Conservation (phyloP, 2,329 filamentous ascomycete species). For the Arthrobotrys musiformis region DNA sequence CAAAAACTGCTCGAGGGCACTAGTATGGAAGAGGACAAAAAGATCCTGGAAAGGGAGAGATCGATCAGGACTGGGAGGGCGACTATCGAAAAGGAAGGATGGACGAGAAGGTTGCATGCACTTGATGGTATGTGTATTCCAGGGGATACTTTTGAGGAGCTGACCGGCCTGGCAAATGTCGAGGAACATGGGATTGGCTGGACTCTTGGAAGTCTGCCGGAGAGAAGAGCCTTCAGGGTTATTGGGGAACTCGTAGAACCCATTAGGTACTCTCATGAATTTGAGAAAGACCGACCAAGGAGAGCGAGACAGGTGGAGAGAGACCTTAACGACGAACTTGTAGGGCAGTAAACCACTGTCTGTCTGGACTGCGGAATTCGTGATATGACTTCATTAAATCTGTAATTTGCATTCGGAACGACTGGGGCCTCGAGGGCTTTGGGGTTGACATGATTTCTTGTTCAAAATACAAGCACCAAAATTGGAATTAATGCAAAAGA, state of each 20-base stretch:
- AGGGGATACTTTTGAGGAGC: constrained; percentile 58
- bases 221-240: constrained; percentile 20
- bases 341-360: neutral
- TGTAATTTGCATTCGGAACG: neutral
- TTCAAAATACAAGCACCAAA: too few relatives aligned
- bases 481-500: too few relatives aligned
- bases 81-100: constrained; percentile 55
- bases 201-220: constrained; percentile 34
- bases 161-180: constrained; percentile 56
- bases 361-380: too few relatives aligned
- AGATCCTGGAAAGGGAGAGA: constrained; percentile 56
- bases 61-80: constrained; percentile 55
- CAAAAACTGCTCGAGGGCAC: constrained; percentile 44
- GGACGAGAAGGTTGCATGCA: constrained; percentile 55
- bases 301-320: constrained; percentile 10
- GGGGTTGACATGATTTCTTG: too few relatives aligned
- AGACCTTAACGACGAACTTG: constrained; percentile 43
- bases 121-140: constrained; percentile 56
- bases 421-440: neutral
- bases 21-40: constrained; percentile 56
- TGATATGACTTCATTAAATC: neutral
- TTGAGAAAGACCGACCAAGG: constrained; percentile 8
- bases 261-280: constrained; percentile 23
- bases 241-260: constrained; percentile 12
- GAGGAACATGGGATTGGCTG: constrained; percentile 57